A percentile compares a stretch with the other conserved stretches of the same genome.
Conservation (phyloP, 768 basidiomycete species). For the Tubosaeta sp. region DNA sequence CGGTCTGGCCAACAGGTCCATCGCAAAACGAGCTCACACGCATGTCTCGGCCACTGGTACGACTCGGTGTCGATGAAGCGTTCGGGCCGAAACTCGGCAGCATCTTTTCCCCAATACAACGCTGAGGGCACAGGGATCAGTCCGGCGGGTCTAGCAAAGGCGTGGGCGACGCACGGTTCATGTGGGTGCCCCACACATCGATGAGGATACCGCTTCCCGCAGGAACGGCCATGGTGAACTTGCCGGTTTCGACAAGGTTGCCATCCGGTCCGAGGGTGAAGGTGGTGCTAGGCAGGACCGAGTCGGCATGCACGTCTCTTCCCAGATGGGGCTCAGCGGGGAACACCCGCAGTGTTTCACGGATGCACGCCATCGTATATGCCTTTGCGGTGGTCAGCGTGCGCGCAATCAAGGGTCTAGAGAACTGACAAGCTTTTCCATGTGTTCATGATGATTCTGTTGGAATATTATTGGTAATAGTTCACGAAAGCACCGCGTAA, state of each 20-base stretch:
- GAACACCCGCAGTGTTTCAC: constrained; percentile 44
- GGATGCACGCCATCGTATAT: constrained; percentile 40
- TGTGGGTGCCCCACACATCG: constrained; percentile 41
- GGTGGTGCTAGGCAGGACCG: constrained; percentile 30
- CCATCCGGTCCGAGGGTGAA: constrained; percentile 29
- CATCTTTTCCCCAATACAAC: constrained; percentile 47
- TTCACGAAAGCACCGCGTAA: background rate
- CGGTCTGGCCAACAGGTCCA: background rate
- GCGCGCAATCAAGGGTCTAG: background rate
- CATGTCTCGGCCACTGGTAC: constrained; percentile 50
- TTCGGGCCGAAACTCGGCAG: constrained; percentile 42
- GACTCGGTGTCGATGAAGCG: constrained; percentile 47
- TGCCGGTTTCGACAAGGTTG: constrained; percentile 21
- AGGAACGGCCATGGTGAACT: constrained; percentile 34
- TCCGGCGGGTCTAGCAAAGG: background rate
- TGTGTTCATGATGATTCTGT: constrained; percentile 39
- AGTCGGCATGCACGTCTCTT: constrained; percentile 34
- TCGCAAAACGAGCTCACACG: constrained; percentile 31
- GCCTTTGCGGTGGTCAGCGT: constrained; percentile 27
- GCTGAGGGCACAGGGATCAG: constrained; percentile 25
- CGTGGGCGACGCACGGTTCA: constrained; percentile 37
- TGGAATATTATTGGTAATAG: background rate
- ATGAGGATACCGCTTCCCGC: constrained; percentile 37
- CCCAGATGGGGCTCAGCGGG: constrained; percentile 35
- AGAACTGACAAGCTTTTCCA: constrained; percentile 34